These are phyloP conservation scores for Cornus florida DNA, from an alignment of 148 eudicot genomes.

Conservation along the genomic window DNA sequence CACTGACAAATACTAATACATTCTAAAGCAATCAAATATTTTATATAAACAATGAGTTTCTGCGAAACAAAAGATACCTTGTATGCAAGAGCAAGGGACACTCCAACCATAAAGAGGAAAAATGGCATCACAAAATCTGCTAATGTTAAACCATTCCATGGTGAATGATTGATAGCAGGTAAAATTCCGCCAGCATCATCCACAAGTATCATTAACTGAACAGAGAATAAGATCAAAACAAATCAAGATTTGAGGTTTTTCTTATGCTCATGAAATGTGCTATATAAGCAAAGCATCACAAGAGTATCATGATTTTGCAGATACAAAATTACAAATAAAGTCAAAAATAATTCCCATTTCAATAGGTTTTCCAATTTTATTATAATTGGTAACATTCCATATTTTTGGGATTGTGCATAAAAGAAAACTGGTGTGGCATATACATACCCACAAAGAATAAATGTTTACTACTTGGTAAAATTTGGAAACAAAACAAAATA, in stretches of 20 bases:
- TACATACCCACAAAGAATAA: too few species aligned
- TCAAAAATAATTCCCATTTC: too few species aligned
- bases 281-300: too few species aligned
- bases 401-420: too few species aligned
- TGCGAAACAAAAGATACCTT: conserved; percentile 21
- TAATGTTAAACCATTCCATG: conserved; percentile 35
- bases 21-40: neutral
- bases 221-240: neutral
- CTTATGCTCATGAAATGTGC: too few species aligned
- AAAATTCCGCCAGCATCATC: conserved; percentile 28
- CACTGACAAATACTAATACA: neutral
- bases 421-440: too few species aligned
- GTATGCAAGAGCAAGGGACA: conserved; percentile 28
- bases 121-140: conserved; percentile 48
- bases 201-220: conserved; percentile 37
- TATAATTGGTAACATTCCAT: too few species aligned
- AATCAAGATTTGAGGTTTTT: too few species aligned
- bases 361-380: too few species aligned
- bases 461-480: too few species aligned
- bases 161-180: conserved; percentile 31
- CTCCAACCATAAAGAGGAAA: conserved; percentile 43
- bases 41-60: neutral
- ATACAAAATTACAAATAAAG: neutral
- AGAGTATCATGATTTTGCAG: too few species aligned
- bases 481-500: too few species aligned